These are phyloP conservation scores for Colletotrichum spaethianum DNA, from an alignment of 2,329 filamentous ascomycete species.

Conservation along the genomic window DNA sequence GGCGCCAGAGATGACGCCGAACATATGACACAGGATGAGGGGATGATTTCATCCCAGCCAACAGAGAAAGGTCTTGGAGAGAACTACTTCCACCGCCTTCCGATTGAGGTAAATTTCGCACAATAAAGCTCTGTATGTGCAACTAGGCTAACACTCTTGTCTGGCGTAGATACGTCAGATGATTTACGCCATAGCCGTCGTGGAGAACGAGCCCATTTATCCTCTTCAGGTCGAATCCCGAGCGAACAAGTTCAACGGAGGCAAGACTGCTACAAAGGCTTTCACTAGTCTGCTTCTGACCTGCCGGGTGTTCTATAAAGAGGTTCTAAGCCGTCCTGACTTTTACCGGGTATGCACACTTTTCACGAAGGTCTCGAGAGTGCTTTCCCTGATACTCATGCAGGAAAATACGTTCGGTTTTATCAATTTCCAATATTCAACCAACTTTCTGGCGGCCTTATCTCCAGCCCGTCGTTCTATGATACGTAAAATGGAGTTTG, in stretches of 20 bases:
- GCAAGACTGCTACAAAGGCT: background rate
- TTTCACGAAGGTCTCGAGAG: background rate
- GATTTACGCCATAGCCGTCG: slow-evolving; percentile 15
- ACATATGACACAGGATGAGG: background rate
- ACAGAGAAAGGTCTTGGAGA: background rate
- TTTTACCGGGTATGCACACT: slow-evolving; percentile 8
- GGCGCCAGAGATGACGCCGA: background rate
- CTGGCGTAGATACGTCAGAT: slow-evolving; percentile 5
- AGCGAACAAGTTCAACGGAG: slow-evolving; percentile 21
- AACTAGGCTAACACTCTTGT: background rate
- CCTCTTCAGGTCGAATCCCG: background rate
- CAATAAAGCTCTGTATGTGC: background rate
- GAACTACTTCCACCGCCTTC: background rate
- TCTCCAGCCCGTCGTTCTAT: slow-evolving; percentile 14
- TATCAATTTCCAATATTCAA: background rate
- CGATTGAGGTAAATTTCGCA: background rate
- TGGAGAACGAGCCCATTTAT: background rate
- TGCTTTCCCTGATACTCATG: background rate
- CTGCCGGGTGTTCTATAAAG: background rate
- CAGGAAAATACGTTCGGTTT: slow-evolving; percentile 16
- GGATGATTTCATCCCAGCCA: background rate
- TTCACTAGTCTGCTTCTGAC: slow-evolving; percentile 17
- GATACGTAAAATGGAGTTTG: background rate
- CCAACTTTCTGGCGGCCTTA: slow-evolving; percentile 15
- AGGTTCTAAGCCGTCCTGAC: background rate